Evolutionary conservation across 1,139 yeast species (phyloP).

Genomic region (Blastobotrys serpentis): DNA sequence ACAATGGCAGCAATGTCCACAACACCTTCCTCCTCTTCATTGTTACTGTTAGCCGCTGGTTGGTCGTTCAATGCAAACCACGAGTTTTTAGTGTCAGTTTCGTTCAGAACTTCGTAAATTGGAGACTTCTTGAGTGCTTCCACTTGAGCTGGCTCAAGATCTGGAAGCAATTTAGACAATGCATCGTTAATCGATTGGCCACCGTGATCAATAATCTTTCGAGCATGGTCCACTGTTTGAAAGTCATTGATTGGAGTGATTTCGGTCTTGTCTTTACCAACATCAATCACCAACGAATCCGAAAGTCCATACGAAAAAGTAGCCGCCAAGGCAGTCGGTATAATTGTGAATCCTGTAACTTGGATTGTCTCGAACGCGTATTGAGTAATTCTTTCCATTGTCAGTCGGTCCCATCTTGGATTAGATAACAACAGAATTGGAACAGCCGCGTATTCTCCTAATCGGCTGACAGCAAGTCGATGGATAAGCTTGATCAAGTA

Average conservation of each 20-base stretch:
- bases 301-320: constrained; percentile 67
- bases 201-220: constrained; percentile 55
- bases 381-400: constrained; percentile 68
- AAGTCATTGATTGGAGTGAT: constrained; percentile 76
- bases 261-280: constrained; percentile 75
- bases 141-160: constrained; percentile 56
- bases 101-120: constrained; percentile 71
- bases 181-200: constrained; percentile 60
- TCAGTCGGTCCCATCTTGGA: constrained; percentile 64
- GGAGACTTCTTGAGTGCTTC: constrained; percentile 72
- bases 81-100: constrained; percentile 58
- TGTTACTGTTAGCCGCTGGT: constrained; percentile 16
- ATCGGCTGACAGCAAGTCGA: constrained; percentile 41
- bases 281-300: constrained; percentile 71
- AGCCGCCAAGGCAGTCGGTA: constrained; percentile 69
- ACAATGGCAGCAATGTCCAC: constrained; percentile 90
- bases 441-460: constrained; percentile 27
- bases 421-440: constrained; percentile 66
- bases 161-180: constrained; percentile 55
- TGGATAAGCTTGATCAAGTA: constrained; percentile 62
- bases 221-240: constrained; percentile 57
- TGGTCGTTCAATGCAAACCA: constrained; percentile 54
- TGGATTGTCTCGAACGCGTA: constrained; percentile 73
- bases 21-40: constrained; percentile 64
- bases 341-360: constrained; percentile 67